Conservation (phyloP, 768 basidiomycete species). For the Xanthoconium stramineum region DNA sequence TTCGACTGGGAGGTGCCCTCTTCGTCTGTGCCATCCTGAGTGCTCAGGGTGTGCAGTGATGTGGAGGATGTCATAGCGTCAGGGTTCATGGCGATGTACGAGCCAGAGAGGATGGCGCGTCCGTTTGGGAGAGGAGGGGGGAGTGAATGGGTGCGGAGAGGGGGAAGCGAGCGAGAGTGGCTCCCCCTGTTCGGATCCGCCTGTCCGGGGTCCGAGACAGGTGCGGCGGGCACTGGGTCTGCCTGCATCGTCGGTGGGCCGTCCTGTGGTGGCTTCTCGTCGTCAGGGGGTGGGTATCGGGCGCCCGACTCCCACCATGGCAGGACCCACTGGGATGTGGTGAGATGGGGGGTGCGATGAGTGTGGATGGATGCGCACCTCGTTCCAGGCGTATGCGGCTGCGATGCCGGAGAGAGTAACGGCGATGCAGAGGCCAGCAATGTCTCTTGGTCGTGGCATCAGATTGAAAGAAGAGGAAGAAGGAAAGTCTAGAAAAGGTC, state of each 20-base stretch:
- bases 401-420: slow-evolving; percentile 19
- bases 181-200: background rate
- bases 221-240: background rate
- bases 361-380: slow-evolving; percentile 6
- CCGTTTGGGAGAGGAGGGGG: slow-evolving; percentile 6
- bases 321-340: slow-evolving; percentile 9
- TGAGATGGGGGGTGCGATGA: background rate
- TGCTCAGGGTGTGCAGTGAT: background rate
- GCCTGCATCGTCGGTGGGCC: too few relatives aligned
- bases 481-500: too few relatives aligned
- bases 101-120: background rate
- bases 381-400: slow-evolving; percentile 17
- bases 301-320: slow-evolving; percentile 7
- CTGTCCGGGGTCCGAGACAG: background rate
- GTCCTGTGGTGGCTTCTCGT: background rate
- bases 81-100: background rate
- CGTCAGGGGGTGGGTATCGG: background rate
- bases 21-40: background rate
- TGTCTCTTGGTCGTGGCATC: slow-evolving; percentile 8
- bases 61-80: background rate
- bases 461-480: background rate
- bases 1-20: background rate
- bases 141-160: slow-evolving; percentile 6
- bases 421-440: slow-evolving; percentile 14
- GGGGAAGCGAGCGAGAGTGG: background rate